Evolutionary conservation across 1,284 basidiomycete species (phyloP), one percentile per base, ranked within the genome.

Genomic region (Cerrena zonata): DNA sequence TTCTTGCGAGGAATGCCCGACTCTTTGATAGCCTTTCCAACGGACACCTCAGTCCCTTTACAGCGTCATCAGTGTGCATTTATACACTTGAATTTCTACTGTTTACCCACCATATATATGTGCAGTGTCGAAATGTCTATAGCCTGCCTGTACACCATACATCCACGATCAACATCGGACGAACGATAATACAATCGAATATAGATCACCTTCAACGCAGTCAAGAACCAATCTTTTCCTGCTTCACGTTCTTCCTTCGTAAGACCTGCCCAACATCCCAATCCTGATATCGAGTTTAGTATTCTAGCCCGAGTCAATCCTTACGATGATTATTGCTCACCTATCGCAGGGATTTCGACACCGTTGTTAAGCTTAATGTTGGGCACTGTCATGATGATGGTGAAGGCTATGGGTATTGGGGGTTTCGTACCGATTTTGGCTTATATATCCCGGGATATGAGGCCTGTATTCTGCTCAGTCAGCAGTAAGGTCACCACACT

Each of bases 1-100:
- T 76, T 67, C 47, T 70, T 66, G 41, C 76, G 61, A 30, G 69
- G 67, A 26, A 73, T 61, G 5, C 68, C 69, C 36, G 67, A 69
- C 24, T 69, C 64, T 47, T 70, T 65, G 48, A 79, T 64, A 0
- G 72, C 77, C 23, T 67, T 63, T 1, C 75, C 75, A 21, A 77
- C 69, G 21, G 38, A 13, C 5, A 15, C 37, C 37, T 48, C 39
- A 61, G 65, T 43, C 63, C 64, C 47, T 71, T 15, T 34, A 7
- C n/a, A n/a, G n/a, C n/a, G n/a, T n/a, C n/a, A n/a, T n/a, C n/a
- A n/a, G n/a, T n/a, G n/a, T n/a, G n/a, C n/a, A n/a, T n/a, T n/a
- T n/a, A n/a, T n/a, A n/a, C n/a, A n/a, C n/a, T n/a, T 69, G 57
- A n/a, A n/a, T 11, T n/a, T 36, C 26, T n/a, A n/a, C n/a, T n/a